phyloP scores from a whole-genome alignment of 108 stramenopile species.

The Skeletonema marinoi region DNA sequence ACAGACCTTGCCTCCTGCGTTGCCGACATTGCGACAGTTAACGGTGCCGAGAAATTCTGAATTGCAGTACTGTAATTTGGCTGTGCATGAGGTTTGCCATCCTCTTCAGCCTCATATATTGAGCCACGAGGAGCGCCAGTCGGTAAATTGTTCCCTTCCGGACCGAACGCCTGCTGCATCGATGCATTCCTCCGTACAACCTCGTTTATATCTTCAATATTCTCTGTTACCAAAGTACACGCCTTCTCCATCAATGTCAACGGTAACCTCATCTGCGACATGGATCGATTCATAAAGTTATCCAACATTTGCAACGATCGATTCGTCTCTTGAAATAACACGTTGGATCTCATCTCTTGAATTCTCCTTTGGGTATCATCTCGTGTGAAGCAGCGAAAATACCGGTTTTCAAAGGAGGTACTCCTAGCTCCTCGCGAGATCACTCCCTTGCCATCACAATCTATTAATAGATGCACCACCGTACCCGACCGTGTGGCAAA shows the following conservation, averaged over 20 bases:
- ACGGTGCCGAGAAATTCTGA: constrained; percentile 13
- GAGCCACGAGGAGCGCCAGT: not conserved
- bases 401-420: constrained; percentile 5
- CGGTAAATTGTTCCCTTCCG: not conserved
- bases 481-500: constrained; percentile 49
- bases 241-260: constrained; percentile 44
- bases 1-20: constrained; percentile 43
- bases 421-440: not conserved
- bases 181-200: constrained; percentile 20
- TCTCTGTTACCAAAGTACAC: constrained; percentile 36
- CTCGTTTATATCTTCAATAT: constrained; percentile 47
- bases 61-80: constrained; percentile 9
- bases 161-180: not conserved
- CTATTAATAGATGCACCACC: constrained; percentile 48
- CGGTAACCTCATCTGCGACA: constrained; percentile 53
- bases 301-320: constrained; percentile 37
- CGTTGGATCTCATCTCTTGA: constrained; percentile 40
- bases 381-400: constrained; percentile 61
- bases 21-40: constrained; percentile 23
- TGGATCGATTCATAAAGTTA: constrained; percentile 53
- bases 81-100: constrained; percentile 7
- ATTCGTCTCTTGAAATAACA: constrained; percentile 47
- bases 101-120: not conserved
- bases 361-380: constrained; percentile 56
- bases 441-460: constrained; percentile 49